Conservation (phyloP, 2,329 filamentous ascomycete genomes). For the Colletotrichum shisoi region DNA sequence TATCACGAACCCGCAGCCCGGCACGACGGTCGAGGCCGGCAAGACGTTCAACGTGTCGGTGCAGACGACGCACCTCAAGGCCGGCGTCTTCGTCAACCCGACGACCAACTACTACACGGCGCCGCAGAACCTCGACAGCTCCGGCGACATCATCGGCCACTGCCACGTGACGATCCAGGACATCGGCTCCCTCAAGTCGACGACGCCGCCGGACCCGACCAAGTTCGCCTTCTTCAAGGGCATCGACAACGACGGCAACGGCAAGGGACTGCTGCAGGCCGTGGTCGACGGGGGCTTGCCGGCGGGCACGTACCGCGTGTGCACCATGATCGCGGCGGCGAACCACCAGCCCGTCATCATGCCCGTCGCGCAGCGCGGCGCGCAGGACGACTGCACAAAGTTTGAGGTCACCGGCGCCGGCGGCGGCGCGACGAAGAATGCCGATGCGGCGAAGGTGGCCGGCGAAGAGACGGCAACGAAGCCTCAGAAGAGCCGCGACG, state of each 20-base stretch:
- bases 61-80: conserved; percentile 58
- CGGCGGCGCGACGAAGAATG: not conserved
- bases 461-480: no score
- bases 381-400: conserved; percentile 62
- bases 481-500: no score
- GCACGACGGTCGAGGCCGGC: conserved; percentile 51
- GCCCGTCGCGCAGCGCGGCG: conserved; percentile 63
- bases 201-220: conserved; percentile 50
- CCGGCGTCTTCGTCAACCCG: conserved; percentile 64
- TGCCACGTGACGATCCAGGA: conserved; percentile 63
- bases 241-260: conserved; percentile 61
- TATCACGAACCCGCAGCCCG: conserved; percentile 56
- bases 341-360: conserved; percentile 67
- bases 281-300: conserved; percentile 57
- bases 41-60: conserved; percentile 58
- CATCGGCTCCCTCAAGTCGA: conserved; percentile 50
- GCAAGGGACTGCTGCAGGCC: conserved; percentile 55
- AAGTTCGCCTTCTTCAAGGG: conserved; percentile 66
- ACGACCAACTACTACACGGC: conserved; percentile 63
- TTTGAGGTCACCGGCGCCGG: conserved; percentile 52
- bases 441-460: not conserved
- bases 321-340: conserved; percentile 58
- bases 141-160: conserved; percentile 54
- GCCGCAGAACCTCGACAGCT: conserved; percentile 58
- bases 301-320: conserved; percentile 59